phyloP scores from a whole-genome alignment of 371 early-diverging fungal genomes.

The Coemansia sp. region DNA sequence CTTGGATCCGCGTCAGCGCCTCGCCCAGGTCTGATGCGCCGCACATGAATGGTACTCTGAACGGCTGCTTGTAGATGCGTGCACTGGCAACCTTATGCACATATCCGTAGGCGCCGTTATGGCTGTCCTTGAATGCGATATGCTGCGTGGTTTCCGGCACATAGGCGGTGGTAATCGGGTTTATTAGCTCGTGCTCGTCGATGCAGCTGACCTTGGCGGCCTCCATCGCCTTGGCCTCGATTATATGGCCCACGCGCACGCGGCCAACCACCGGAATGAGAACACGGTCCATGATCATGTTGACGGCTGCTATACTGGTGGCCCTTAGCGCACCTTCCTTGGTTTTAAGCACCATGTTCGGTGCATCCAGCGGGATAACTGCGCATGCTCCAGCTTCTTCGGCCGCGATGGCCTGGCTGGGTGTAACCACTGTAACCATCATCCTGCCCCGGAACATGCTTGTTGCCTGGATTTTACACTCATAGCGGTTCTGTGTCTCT shows the following conservation, averaged over 20 bases:
- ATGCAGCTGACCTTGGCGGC: constrained; percentile 85
- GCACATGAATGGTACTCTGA: constrained; percentile 88
- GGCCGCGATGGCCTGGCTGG: constrained; percentile 92
- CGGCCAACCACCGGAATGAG: constrained; percentile 98
- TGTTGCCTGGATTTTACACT: background rate
- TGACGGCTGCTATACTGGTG: background rate
- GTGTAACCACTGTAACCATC: constrained; percentile 94
- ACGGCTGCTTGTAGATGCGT: constrained; percentile 85
- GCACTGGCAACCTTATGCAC: background rate
- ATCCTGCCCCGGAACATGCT: constrained; percentile 60
- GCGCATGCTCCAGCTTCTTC: constrained; percentile 96
- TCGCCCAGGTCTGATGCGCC: constrained; percentile 93
- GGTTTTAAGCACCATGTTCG: constrained; percentile 91
- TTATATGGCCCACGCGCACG: constrained; percentile 95
- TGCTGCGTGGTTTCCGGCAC: background rate
- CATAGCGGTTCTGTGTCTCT: background rate
- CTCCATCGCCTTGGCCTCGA: constrained; percentile 93
- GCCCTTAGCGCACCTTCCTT: constrained; percentile 93
- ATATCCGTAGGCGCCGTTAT: background rate
- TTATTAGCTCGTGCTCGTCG: constrained; percentile 69
- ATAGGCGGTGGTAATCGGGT: background rate
- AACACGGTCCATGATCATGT: constrained; percentile 67
- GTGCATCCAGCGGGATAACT: constrained; percentile 95
- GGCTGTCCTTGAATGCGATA: background rate
- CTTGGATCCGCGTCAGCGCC: constrained; percentile 88